Evolutionary conservation across 805 yeast species (phyloP).

Genomic region (Candida mattraensis): DNA sequence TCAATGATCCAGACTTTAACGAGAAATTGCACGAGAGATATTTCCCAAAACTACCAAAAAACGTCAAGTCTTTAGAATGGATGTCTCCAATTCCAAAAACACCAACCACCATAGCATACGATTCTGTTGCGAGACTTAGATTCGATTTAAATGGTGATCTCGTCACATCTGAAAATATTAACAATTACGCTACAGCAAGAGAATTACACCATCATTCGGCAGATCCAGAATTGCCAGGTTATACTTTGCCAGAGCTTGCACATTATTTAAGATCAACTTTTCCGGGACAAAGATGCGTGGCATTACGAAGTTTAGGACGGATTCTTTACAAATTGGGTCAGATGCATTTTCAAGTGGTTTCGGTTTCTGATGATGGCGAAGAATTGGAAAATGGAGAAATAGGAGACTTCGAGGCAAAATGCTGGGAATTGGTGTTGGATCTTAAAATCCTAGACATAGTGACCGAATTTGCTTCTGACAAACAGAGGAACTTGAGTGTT

Average conservation of each 20-base stretch:
- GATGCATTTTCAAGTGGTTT: slow-evolving; percentile 44
- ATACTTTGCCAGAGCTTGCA: slow-evolving; percentile 79
- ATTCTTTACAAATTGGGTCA: slow-evolving; percentile 76
- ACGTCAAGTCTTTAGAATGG: slow-evolving; percentile 85
- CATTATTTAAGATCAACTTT: slow-evolving; percentile 76
- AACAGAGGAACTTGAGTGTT: slow-evolving; percentile 62
- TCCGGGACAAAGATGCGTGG: slow-evolving; percentile 83
- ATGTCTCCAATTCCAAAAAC: slow-evolving; percentile 68
- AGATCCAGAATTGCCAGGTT: slow-evolving; percentile 88
- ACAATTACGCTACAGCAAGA: slow-evolving; percentile 27
- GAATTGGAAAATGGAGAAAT: slow-evolving; percentile 37
- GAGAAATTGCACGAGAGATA: slow-evolving; percentile 78
- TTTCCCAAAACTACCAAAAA: slow-evolving; percentile 87
- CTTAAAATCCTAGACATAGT: slow-evolving; percentile 64
- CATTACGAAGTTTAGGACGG: slow-evolving; percentile 85
- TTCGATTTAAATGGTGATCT: slow-evolving; percentile 87
- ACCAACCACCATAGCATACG: slow-evolving; percentile 41
- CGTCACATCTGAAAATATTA: slow-evolving; percentile 40
- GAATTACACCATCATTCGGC: slow-evolving; percentile 94
- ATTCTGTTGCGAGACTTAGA: slow-evolving; percentile 66
- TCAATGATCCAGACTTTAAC: slow-evolving; percentile 76
- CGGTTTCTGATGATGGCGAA: slow-evolving; percentile 30
- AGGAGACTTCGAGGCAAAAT: slow-evolving; percentile 47
- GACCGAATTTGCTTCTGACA: slow-evolving; percentile 67
- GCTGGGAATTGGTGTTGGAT: slow-evolving; percentile 73